Evolutionary conservation across 2,329 filamentous ascomycete genomes (phyloP).

Genomic region (Exophiala sideris): DNA sequence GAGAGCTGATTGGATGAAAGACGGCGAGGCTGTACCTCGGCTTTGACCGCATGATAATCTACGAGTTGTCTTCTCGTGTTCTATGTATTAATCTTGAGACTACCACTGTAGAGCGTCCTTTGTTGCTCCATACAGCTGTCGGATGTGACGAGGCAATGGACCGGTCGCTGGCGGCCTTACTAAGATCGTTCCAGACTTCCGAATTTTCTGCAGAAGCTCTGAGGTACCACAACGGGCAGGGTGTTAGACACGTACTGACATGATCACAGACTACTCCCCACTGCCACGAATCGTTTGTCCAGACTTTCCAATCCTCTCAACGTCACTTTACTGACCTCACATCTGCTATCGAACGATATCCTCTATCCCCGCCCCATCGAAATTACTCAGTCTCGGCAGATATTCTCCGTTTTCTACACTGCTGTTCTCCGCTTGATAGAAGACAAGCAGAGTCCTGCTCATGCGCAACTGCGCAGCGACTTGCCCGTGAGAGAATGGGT

Average conservation of each 20-base stretch:
- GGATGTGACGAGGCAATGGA: conserved; percentile 42
- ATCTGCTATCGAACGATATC: conserved; percentile 57
- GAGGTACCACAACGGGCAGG: conserved; percentile 40
- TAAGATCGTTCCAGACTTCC: conserved; percentile 59
- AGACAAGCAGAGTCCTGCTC: conserved; percentile 39
- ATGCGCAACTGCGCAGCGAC: conserved; percentile 46
- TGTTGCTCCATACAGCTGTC: neutral
- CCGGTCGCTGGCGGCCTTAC: conserved; percentile 57
- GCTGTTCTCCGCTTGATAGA: conserved; percentile 55
- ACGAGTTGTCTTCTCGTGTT: neutral
- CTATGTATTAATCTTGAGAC: neutral
- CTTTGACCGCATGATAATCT: neutral
- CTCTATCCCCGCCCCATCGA: conserved; percentile 58
- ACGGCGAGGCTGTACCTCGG: neutral
- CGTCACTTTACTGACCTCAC: conserved; percentile 57
- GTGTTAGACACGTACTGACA: conserved; percentile 22
- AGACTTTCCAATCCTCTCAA: conserved; percentile 60
- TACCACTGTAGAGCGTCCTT: neutral
- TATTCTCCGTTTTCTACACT: conserved; percentile 61
- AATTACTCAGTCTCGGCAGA: conserved; percentile 53
- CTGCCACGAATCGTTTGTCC: conserved; percentile 45
- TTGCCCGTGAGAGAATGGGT: conserved; percentile 57
- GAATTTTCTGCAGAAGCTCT: conserved; percentile 58
- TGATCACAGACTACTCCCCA: conserved; percentile 50
- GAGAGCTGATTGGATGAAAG: neutral